phyloP scores from a whole-genome alignment of 2,329 filamentous ascomycete genomes.

The Neurospora crassa region DNA sequence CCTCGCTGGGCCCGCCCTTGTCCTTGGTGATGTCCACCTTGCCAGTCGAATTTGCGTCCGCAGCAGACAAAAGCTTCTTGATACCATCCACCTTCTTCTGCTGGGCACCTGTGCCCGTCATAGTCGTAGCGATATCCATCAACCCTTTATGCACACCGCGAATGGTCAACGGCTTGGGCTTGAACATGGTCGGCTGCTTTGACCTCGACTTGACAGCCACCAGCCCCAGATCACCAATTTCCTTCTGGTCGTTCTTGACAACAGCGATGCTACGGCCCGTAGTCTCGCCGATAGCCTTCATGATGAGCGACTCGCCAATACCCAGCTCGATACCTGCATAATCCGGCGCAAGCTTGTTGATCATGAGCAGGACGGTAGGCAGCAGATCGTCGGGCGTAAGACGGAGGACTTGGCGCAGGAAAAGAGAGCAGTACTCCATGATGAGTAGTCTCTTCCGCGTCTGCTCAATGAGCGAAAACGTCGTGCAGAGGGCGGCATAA shows the following conservation, averaged over 20 bases:
- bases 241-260: slow-evolving; percentile 92
- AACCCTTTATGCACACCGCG: slow-evolving; percentile 79
- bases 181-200: slow-evolving; percentile 97
- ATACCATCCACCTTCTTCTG: slow-evolving; percentile 86
- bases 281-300: slow-evolving; percentile 95
- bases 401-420: slow-evolving; percentile 87
- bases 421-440: slow-evolving; percentile 77
- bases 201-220: slow-evolving; percentile 93
- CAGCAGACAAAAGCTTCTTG: slow-evolving; percentile 90
- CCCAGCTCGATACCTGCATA: slow-evolving; percentile 94
- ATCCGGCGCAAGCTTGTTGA: slow-evolving; percentile 94
- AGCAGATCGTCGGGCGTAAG: slow-evolving; percentile 82
- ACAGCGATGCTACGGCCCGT: slow-evolving; percentile 80
- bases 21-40: slow-evolving; percentile 87
- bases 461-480: slow-evolving; percentile 90
- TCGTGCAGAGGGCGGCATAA: slow-evolving; percentile 88
- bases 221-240: slow-evolving; percentile 89
- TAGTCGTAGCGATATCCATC: slow-evolving; percentile 71
- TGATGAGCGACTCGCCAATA: slow-evolving; percentile 97
- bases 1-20: slow-evolving; percentile 88
- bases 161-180: slow-evolving; percentile 83
- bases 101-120: slow-evolving; percentile 79
- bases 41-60: slow-evolving; percentile 62
- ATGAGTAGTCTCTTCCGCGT: slow-evolving; percentile 89
- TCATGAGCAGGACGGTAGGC: slow-evolving; percentile 86